Conservation (phyloP, 257 asterid species). For the Cruciata laevipes region DNA sequence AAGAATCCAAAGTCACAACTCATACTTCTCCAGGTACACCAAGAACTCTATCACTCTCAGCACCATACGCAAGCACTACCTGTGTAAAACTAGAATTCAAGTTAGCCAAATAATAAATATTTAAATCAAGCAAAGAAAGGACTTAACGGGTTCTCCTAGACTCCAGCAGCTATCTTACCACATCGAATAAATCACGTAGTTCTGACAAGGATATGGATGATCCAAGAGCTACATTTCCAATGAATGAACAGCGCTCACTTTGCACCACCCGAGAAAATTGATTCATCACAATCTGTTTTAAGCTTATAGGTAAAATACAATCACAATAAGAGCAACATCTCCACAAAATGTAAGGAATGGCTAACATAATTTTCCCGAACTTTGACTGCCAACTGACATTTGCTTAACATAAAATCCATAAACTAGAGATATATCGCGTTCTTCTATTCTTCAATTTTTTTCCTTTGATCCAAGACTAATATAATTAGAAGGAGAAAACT, state of each 20-base stretch:
- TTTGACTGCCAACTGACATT: no score
- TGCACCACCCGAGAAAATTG: conserved; percentile 77
- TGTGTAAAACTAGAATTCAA: conserved; percentile 18
- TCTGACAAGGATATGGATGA: conserved; percentile 62
- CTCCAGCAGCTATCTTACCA: conserved; percentile 35
- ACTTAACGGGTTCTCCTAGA: background rate
- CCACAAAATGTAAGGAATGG: background rate
- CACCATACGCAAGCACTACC: conserved; percentile 95
- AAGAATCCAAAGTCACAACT: conserved; percentile 8
- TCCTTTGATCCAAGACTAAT: background rate
- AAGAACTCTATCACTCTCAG: conserved; percentile 87
- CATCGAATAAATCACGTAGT: conserved; percentile 75
- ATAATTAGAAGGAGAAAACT: background rate
- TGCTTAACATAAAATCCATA: background rate
- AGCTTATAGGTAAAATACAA: conserved; percentile 30
- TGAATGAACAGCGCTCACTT: conserved; percentile 68
- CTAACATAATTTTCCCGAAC: background rate
- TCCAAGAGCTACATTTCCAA: conserved; percentile 83
- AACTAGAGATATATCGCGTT: background rate
- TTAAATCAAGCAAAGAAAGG: conserved; percentile 1
- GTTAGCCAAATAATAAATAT: background rate
- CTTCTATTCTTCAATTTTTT: background rate
- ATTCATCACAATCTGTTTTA: conserved; percentile 72
- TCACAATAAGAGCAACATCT: conserved; percentile 27
- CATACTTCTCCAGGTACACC: conserved; percentile 85